Conservation (phyloP, 2,329 filamentous ascomycete genomes). For the Hypoxylon sp. region DNA sequence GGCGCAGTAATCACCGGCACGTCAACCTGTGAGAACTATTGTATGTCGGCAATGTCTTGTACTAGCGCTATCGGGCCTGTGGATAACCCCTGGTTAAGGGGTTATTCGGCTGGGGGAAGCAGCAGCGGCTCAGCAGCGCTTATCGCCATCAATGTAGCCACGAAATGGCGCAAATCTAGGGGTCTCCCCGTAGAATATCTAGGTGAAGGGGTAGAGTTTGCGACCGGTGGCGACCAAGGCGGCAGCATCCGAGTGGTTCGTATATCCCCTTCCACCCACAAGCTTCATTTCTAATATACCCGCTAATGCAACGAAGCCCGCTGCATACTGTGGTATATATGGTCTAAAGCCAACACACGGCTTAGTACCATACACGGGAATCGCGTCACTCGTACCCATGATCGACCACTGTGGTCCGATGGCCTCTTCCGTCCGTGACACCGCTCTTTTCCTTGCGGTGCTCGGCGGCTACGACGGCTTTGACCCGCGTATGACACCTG, state of each 20-base stretch:
- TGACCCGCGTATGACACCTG: conserved; percentile 59
- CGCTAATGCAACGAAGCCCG: conserved; percentile 46
- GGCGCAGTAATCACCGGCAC: conserved; percentile 54
- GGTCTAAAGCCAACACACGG: conserved; percentile 65
- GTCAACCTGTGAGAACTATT: conserved; percentile 57
- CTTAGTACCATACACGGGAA: conserved; percentile 65
- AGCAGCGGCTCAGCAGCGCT: conserved; percentile 55
- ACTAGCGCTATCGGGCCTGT: conserved; percentile 55
- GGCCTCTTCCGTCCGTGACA: conserved; percentile 56
- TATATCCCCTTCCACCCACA: neutral
- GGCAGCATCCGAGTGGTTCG: conserved; percentile 54
- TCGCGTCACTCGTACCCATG: conserved; percentile 62
- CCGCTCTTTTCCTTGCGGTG: conserved; percentile 59
- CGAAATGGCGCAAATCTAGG: conserved; percentile 26
- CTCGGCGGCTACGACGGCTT: conserved; percentile 64
- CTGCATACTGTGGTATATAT: conserved; percentile 58
- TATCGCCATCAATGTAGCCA: conserved; percentile 46
- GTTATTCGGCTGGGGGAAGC: conserved; percentile 54
- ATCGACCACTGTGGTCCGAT: conserved; percentile 66
- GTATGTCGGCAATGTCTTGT: conserved; percentile 54
- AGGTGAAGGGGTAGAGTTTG: conserved; percentile 47
- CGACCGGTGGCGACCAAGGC: conserved; percentile 57
- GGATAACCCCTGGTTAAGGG: conserved; percentile 53
- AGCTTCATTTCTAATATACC: neutral
- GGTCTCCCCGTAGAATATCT: conserved; percentile 33